These are phyloP conservation scores for Diaporthe ilicicola DNA, from an alignment of 2,329 filamentous ascomycete species.

Conservation along the genomic window DNA sequence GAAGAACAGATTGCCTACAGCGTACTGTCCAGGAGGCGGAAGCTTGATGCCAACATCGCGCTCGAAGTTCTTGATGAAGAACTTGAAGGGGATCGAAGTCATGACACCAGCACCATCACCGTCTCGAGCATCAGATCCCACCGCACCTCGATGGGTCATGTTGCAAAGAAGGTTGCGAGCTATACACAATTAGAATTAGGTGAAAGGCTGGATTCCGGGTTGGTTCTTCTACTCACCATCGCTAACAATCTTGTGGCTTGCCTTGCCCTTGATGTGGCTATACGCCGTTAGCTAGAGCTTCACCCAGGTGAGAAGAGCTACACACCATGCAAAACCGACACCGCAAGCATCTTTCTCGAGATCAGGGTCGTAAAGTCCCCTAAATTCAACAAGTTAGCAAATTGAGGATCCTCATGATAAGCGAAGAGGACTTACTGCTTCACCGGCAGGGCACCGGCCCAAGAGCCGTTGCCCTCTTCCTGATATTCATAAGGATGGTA, in stretches of 20 bases:
- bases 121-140: slow-evolving; percentile 96
- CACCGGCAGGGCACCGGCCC: slow-evolving; percentile 94
- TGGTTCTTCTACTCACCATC: slow-evolving; percentile 74
- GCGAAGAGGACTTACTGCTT: slow-evolving; percentile 73
- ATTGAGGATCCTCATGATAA: slow-evolving; percentile 19
- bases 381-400: slow-evolving; percentile 36
- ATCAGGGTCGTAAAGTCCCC: slow-evolving; percentile 92
- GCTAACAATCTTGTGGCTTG: slow-evolving; percentile 98
- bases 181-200: slow-evolving; percentile 45
- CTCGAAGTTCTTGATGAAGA: slow-evolving; percentile 98
- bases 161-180: slow-evolving; percentile 96
- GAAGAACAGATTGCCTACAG: slow-evolving; percentile 97
- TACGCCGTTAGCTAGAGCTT: slow-evolving; percentile 29
- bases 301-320: not conserved
- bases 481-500: slow-evolving; percentile 85
- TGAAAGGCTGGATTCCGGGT: not conserved
- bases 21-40: slow-evolving; percentile 90
- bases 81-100: slow-evolving; percentile 98
- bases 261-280: slow-evolving; percentile 95
- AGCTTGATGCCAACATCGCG: slow-evolving; percentile 88
- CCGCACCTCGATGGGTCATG: slow-evolving; percentile 99
- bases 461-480: slow-evolving; percentile 83
- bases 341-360: slow-evolving; percentile 99
- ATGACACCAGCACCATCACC: slow-evolving; percentile 99
- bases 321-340: slow-evolving; percentile 97